Evolutionary conservation across 2,329 filamentous ascomycete species (phyloP), one percentile per base, ranked within the genome.

Genomic region (Alternaria sp.): DNA sequence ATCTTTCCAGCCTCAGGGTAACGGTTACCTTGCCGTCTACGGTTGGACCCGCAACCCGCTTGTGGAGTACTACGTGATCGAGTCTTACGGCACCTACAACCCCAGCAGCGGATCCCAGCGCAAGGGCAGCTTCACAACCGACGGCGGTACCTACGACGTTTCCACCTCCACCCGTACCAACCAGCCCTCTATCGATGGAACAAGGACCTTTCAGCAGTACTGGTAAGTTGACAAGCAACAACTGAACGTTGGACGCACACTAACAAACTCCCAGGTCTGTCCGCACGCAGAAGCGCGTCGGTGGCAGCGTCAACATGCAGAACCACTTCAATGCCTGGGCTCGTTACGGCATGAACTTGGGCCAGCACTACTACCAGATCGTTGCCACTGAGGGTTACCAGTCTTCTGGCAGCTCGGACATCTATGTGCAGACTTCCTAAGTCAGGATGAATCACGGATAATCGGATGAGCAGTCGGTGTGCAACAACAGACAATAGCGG

Each of bases 51-150:
- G 74, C 11, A 81, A 80, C 70, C 84, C 85, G 0, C 78, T 86
- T 15, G 79, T 87, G 67, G 86, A 88, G 68, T 87, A 87, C 79
- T 88, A 88, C 76, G 82, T 88, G 59, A 80, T 87, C 66, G 86
- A 88, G 65, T 77, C 78, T 19, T 84, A 82, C 71, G 84, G 83
- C 58, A 80, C 80, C 61, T 81, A 82, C 67, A 82, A 80, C 25
- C 83, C 84, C 6, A 79, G 79, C 66, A 80, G 82, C 65, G 82
- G 77, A 13, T 60, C 70, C 19, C 82, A 80, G 4, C 72, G 76
- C 58, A 83, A 83, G 66, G 86, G 85, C 13, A 83, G 81, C 55
- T 81, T 88, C 63, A 82, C 79, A 15, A 79, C 76, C 30, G 86
- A 87, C 32, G 86, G 85, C 45, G 81, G 82, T 15, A 83, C 79